phyloP scores from a whole-genome alignment of 2,329 filamentous ascomycete species.

The Paecilomyces sp. region DNA sequence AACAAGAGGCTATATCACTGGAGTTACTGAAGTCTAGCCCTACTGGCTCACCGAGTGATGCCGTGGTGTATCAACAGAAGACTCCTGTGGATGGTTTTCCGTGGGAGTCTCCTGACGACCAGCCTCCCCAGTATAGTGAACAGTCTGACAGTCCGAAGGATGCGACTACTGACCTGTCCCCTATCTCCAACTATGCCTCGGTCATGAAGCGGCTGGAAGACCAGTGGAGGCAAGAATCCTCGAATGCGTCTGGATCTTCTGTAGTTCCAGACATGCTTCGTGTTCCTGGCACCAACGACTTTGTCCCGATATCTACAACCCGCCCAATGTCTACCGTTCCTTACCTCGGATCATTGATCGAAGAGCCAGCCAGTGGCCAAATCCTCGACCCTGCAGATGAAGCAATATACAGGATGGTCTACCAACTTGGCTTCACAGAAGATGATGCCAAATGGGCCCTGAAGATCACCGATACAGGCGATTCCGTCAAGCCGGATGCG shows the following conservation, averaged over 20 bases:
- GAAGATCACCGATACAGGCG: slow-evolving; percentile 52
- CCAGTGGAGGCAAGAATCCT: not conserved
- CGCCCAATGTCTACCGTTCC: slow-evolving; percentile 7
- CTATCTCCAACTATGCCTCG: slow-evolving; percentile 29
- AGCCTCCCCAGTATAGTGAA: not conserved
- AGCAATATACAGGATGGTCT: slow-evolving; percentile 50
- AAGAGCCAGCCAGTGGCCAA: slow-evolving; percentile 10
- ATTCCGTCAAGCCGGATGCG: slow-evolving; percentile 50
- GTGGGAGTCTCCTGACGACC: not conserved
- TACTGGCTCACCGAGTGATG: slow-evolving; percentile 9
- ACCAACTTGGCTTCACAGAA: slow-evolving; percentile 52
- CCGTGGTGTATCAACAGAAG: not conserved
- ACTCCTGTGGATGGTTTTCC: not conserved
- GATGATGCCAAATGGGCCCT: slow-evolving; percentile 52
- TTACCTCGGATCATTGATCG: slow-evolving; percentile 13
- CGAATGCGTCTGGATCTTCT: not conserved
- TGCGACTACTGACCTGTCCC: not conserved
- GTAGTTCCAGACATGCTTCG: not conserved
- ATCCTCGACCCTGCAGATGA: slow-evolving; percentile 49
- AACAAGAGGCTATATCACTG: not conserved
- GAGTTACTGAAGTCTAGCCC: slow-evolving; percentile 1
- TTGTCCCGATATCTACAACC: not conserved
- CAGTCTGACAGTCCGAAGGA: not conserved
- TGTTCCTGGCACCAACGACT: not conserved
- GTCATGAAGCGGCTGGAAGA: slow-evolving; percentile 29